These are phyloP conservation scores for Margaritispora aquatica DNA, from an alignment of 495 filamentous ascomycete genomes.

Conservation along the genomic window DNA sequence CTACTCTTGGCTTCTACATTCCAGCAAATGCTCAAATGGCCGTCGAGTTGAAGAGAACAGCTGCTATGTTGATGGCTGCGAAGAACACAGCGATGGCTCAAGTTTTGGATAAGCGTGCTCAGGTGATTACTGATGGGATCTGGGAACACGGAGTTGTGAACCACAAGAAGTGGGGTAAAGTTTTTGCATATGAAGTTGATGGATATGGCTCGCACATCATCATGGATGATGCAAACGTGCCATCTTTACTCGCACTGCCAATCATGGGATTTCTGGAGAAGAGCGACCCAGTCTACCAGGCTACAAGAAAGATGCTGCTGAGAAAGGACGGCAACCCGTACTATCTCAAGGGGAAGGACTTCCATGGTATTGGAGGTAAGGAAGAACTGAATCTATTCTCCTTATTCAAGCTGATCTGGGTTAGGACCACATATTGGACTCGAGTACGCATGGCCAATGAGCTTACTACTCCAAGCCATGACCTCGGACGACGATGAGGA, in stretches of 20 bases:
- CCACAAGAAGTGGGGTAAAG: conserved; percentile 75
- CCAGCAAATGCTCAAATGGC: conserved; percentile 96
- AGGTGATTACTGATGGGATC: conserved; percentile 67
- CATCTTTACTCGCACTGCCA: conserved; percentile 81
- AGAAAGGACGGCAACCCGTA: conserved; percentile 79
- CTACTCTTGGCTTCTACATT: conserved; percentile 91
- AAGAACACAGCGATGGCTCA: conserved; percentile 44
- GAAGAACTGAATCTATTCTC: conserved; percentile 18
- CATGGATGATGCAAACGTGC: conserved; percentile 98
- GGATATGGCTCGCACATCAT: conserved; percentile 86
- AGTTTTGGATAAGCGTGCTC: conserved; percentile 53
- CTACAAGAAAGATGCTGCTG: conserved; percentile 89
- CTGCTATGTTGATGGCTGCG: conserved; percentile 55
- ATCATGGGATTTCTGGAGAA: conserved; percentile 73
- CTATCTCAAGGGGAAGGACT: conserved; percentile 70
- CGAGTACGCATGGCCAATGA: conserved; percentile 95
- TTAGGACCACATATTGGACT: conserved; percentile 66
- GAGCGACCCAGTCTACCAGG: conserved; percentile 68
- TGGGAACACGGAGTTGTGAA: conserved; percentile 86
- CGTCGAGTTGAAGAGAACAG: conserved; percentile 76
- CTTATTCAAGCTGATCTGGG: background rate
- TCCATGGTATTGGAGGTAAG: conserved; percentile 79
- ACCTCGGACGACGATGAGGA: conserved; percentile 84
- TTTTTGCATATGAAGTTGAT: conserved; percentile 96
- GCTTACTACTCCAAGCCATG: conserved; percentile 81